Evolutionary conservation across 352 stramenopile species (phyloP).

Genomic region (Phytophthora pluvialis): DNA sequence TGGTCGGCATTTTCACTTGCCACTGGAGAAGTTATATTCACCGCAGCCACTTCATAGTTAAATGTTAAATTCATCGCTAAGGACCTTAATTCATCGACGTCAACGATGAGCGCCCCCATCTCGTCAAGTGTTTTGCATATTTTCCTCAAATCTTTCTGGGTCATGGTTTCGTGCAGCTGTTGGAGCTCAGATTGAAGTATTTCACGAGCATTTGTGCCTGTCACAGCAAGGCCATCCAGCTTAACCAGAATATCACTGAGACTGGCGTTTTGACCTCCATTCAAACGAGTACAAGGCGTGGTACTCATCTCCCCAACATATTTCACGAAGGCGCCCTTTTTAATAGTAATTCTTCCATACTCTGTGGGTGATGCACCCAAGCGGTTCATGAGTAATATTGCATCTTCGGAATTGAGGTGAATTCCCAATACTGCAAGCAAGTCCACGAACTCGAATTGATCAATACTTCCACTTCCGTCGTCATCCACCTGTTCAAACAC

Average conservation of each 20-base stretch:
- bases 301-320: conserved; percentile 28
- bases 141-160: conserved; percentile 27
- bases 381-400: conserved; percentile 55
- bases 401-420: conserved; percentile 42
- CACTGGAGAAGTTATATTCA: background rate
- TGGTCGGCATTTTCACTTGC: conserved; percentile 2
- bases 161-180: conserved; percentile 56
- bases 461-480: conserved; percentile 63
- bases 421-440: conserved; percentile 55
- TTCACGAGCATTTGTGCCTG: conserved; percentile 20
- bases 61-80: conserved; percentile 53
- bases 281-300: background rate
- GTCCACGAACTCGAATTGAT: conserved; percentile 56
- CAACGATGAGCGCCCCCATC: conserved; percentile 33
- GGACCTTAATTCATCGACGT: conserved; percentile 41
- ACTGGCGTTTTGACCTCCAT: background rate
- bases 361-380: conserved; percentile 29
- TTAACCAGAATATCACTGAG: conserved; percentile 31
- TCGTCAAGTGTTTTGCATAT: conserved; percentile 41
- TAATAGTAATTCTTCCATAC: conserved; percentile 17
- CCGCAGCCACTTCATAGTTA: conserved; percentile 26
- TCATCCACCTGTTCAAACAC: conserved; percentile 64
- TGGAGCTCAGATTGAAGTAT: conserved; percentile 48
- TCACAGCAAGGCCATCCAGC: conserved; percentile 22
- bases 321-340: conserved; percentile 22